Evolutionary conservation across 192 early-diverging fungal species (phyloP), one percentile per base, ranked within the genome.

Genomic region (Coemansia sp.): DNA sequence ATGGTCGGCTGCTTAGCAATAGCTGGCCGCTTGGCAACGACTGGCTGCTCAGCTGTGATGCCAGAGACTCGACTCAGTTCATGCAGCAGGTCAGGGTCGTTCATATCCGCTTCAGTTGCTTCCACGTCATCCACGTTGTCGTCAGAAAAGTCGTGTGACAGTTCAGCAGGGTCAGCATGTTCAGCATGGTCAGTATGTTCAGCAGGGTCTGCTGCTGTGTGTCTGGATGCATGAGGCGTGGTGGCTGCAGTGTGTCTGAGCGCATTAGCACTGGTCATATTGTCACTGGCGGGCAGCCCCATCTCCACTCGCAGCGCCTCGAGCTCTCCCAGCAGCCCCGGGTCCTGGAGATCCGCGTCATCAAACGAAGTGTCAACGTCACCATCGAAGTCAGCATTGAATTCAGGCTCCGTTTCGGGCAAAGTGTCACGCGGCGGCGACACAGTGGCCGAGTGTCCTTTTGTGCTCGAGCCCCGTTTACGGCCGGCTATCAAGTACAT

Each of bases 31-130:
- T 45, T 45, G 15, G 41, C 11, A 45, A n/a, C 41, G 15, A 5
- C 41, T 45, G 41, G 41, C 32, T 35, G 32, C 32, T 35, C 32
- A 2, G 8, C 32, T 35, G 32, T 8, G 1, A 45, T 29, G 6
- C 32, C 27, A 6, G 59, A 6, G 41, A 69, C 15, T 15, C 29
- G 55, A 4, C 70, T 37, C n/a, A 79, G 71, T 61, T 73, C 71
- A 11, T 64, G 64, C 25, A 79, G 51, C 45, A 79, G 64, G 19
- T 7, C 29, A 5, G 76, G 76, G 58, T 79, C 71, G 25, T 69
- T 66, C 76, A 79, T 73, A 52, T 79, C 76, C 22, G 66, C 67
- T 38, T 79, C 76, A 3, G 76, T 79, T 24, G 64, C 64, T 15
- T 60, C 57, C 2, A 73, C 71, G 10, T 43, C 47, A 45, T n/a